Conservation (phyloP, 768 basidiomycete genomes). For the Xanthoconium stramineum region DNA sequence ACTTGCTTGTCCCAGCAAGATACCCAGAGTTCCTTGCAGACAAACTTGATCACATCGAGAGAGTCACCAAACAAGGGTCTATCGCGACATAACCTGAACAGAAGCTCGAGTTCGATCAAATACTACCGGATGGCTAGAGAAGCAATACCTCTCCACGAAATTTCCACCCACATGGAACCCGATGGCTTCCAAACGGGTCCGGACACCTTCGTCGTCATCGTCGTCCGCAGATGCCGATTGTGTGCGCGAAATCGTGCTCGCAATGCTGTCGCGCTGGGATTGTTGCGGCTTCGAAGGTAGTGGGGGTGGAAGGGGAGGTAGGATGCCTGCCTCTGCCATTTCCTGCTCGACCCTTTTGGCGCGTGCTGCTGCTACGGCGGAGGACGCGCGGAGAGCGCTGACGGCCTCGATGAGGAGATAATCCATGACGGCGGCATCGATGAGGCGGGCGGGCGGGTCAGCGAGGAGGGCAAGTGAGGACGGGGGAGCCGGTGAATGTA, state of each 20-base stretch:
- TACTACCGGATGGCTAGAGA: neutral
- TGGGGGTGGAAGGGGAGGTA: conserved; percentile 50
- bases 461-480: conserved; percentile 48
- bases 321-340: conserved; percentile 75
- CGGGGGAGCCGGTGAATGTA: conserved; percentile 25
- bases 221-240: conserved; percentile 30
- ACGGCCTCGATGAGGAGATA: conserved; percentile 85
- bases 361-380: conserved; percentile 66
- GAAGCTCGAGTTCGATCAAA: neutral
- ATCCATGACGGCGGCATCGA: conserved; percentile 73
- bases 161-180: conserved; percentile 86
- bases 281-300: conserved; percentile 36
- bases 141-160: conserved; percentile 70
- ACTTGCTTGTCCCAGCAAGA: conserved; percentile 88
- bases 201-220: conserved; percentile 73
- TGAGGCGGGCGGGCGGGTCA: conserved; percentile 57
- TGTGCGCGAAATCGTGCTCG: conserved; percentile 24
- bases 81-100: conserved; percentile 67
- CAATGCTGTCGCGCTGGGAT: conserved; percentile 34
- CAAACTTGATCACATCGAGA: conserved; percentile 88
- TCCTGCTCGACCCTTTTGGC: conserved; percentile 69
- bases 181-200: conserved; percentile 72
- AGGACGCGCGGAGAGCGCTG: conserved; percentile 67
- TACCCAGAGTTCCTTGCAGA: conserved; percentile 95
- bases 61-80: conserved; percentile 75